Base-by-base conservation (phyloP, 2,329 filamentous ascomycete species). In the Zymoseptoria pseudotritici region DNA sequence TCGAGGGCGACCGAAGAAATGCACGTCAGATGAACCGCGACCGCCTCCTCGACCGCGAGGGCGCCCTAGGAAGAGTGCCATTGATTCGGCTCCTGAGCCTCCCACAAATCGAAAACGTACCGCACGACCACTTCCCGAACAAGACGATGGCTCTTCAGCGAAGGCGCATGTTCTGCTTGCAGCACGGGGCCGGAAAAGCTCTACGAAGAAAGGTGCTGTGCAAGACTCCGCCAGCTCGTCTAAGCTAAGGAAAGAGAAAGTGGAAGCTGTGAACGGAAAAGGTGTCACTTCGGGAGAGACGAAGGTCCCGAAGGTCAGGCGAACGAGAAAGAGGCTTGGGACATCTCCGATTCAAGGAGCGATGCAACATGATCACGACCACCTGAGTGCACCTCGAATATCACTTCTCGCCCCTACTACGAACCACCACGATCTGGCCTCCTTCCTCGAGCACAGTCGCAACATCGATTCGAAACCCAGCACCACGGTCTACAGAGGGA, bases 401-500 rank as follows among this genome's bases (percentile, higher is more conserved):
- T 53, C 20, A 19, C 22, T 24, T 5, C 67, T 9, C 50, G 73
- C 72, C 46, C 74, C 72, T 17, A 55, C 60, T 19, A 26, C 50
- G 29, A 73, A 83, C 53, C 89, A 92, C 72, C 76, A 83, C 64
- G 82, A 87, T 67, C 78, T 91, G 3, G 65, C 77, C 1, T 83
- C 85, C 0, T 93, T 91, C 71, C 72, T 88, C 26, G 76, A 80
- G 24, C 86, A 91, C 71, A 86, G 86, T 4, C 71, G 79, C 20
- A 81, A 82, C 55, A 80, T 76, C 0, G 78, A 80, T 0, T 78
- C 91, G 21, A 79, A 83, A 63, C 72, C 77, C 0, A 75, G 72
- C 4, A 84, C 82, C 17, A 85, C 83, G 0, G 80, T 85, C 52
- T 92, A 86, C 70, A 77, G 86, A 50, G 90, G 90, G 65, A 93